Evolutionary conservation across 2,329 filamentous ascomycete species (phyloP).

Genomic region (Pseudocercospora eumusae): DNA sequence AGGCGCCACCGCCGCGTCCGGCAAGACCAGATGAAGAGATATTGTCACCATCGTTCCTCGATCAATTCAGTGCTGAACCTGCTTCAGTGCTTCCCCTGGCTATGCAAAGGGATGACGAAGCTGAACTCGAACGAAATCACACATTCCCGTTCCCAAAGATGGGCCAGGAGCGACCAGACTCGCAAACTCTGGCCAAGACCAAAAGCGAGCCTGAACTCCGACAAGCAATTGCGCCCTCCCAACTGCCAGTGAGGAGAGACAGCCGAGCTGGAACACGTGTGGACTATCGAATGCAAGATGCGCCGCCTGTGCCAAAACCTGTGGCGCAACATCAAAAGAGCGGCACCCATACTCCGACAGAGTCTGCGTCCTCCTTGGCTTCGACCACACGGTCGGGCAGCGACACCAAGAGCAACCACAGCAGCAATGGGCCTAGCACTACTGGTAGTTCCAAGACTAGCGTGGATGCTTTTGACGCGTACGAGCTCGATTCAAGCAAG

Average conservation of each 20-base stretch:
- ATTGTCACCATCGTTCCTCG: conserved; percentile 33
- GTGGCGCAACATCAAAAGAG: conserved; percentile 34
- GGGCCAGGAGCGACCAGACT: conserved; percentile 5
- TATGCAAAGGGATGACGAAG: conserved; percentile 10
- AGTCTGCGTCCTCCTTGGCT: conserved; percentile 36
- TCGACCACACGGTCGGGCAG: conserved; percentile 28
- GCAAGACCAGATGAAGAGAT: conserved; percentile 36
- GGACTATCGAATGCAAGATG: conserved; percentile 36
- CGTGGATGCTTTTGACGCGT: conserved; percentile 33
- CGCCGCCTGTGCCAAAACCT: conserved; percentile 38
- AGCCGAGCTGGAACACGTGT: conserved; percentile 30
- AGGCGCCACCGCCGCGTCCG: conserved; percentile 35
- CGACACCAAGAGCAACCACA: conserved; percentile 29
- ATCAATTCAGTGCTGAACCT: conserved; percentile 34
- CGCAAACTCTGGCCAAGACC: conserved; percentile 18
- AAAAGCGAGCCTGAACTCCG: conserved; percentile 30
- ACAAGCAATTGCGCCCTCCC: conserved; percentile 12
- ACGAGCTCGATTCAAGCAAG: conserved; percentile 13
- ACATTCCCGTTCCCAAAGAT: conserved; percentile 21
- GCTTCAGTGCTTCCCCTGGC: conserved; percentile 23
- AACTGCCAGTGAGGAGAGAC: conserved; percentile 23
- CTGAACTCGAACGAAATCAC: conserved; percentile 26
- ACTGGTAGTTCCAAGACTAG: conserved; percentile 38
- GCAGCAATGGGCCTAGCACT: conserved; percentile 38
- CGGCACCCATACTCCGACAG: conserved; percentile 35